Base-by-base conservation (phyloP, 768 basidiomycete species). In the Termitomyces sp. region DNA sequence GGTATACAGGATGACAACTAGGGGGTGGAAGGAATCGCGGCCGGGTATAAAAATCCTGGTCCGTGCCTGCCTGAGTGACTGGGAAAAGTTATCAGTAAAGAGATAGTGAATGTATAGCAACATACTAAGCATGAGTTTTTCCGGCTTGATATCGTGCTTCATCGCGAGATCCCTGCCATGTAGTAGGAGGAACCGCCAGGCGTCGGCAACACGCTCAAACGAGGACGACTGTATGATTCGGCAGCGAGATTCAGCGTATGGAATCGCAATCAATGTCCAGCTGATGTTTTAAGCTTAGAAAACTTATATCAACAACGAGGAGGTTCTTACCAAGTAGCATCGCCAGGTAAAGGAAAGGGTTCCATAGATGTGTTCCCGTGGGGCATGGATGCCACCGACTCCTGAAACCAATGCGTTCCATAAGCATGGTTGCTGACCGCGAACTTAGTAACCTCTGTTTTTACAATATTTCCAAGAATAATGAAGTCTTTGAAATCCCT, bases 111-210 rank as follows among this genome's bases (percentile, higher is more conserved):
- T 21, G 11, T 14, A 53, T 23, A 44, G 5, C 32, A 31, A 59
- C 73, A n/a, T 11, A 80, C 79, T 69, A 12, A 81, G 69, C 31
- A 79, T 70, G 3, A 81, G 50, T 6, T 79, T 70, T 58, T 78
- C 72, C 0, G 77, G 76, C 57, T 65, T 59, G n/a, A 78, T 65
- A n/a, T 63, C 61, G 53, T 70, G 65, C 31, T 68, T 58, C 16
- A 61, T 54, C 0, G 74, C 75, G 12, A 78, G 55, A 11, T 49
- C 58, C n/a, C 62, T 64, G 1, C 69, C 76, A 12, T 72, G 59
- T 8, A 66, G 53, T 4, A 77, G 68, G 0, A 79, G 62, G 48
- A 70, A 73, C 19, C 63, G 58, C 79, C 79, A 79, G 5, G 76
- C 78, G 5, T 72, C 67, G 19, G 67, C 67, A 14, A 73, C 63